Percentiles rank a stretch among this genome's conserved stretches.
Conservation (phyloP, 257 asterid genomes). For the Lithospermum erythrorhizon region DNA sequence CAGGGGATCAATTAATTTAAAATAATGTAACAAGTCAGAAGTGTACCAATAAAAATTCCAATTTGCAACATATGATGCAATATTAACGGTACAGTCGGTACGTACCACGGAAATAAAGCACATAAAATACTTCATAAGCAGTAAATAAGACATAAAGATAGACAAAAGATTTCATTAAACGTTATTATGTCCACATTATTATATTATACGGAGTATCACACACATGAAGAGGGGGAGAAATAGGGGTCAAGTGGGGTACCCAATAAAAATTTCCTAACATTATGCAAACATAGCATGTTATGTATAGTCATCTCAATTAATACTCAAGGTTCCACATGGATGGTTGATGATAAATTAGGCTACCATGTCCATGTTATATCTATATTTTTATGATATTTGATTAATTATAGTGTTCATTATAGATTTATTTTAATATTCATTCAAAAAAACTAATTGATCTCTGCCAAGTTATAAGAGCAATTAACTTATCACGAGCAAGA, state of each 20-base stretch:
- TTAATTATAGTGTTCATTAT: too few species aligned
- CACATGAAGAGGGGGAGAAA: neutral
- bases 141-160: neutral
- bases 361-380: too few species aligned
- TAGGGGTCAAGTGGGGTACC: neutral
- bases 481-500: too few species aligned
- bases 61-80: slow-evolving; percentile 22
- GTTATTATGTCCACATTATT: neutral
- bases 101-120: slow-evolving; percentile 58
- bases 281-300: neutral
- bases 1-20: neutral
- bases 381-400: too few species aligned
- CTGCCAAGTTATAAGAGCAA: too few species aligned
- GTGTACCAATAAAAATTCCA: slow-evolving; percentile 6
- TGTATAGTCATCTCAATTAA: too few species aligned
- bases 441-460: too few species aligned
- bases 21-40: slow-evolving; percentile 19
- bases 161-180: neutral
- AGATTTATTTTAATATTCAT: too few species aligned
- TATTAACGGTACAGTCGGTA: neutral
- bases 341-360: neutral
- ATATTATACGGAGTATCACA: neutral
- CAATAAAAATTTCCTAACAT: neutral
- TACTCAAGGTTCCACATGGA: neutral
- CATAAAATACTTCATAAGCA: slow-evolving; percentile 14